Base-by-base conservation (phyloP, 140 eudicot species). In the Anethum foeniculum region DNA sequence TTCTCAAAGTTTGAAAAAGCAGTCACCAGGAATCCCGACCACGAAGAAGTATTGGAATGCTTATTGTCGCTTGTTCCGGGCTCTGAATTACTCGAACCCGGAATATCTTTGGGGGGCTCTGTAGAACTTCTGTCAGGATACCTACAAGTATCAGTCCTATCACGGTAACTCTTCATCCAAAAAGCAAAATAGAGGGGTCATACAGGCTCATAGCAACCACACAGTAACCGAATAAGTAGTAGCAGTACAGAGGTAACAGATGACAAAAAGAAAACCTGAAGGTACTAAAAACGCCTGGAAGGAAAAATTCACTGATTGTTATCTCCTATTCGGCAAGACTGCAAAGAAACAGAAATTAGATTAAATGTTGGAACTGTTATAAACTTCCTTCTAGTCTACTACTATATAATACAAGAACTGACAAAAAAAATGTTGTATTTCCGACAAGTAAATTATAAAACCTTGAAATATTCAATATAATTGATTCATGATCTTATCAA, bases 21-120 rank as follows among this genome's bases (percentile, higher is more conserved):
- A 67, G 94, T 86, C 34, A 86, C 90, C 81, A 93, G 83, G 77
- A 89, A 79, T 80, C 90, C 92, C 25, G 93, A 88, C 94, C 93
- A 89, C 83, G 83, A 80, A 27, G 91, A 84, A 67, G 90, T 79
- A 51, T 79, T 88, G 38, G 85, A 85, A 79, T 56, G 49, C 71
- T 78, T 89, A 77, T 41, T 81, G 64, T 51, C 83, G 79, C 89
- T 87, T 78, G 86, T 78, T 78, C 88, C 92, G 76, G 92, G 82
- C 85, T 89, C 92, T 60, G 85, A 27, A 78, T 87, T 83, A 85
- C 60, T 84, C 79, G 93, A 85, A 87, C 86, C 89, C 80, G 80
- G 79, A 89, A 80, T 58, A 78, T 81, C 83, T 58, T 84, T 83
- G 14, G 86, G 62, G 38, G 87, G 87, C 83, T 85, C 81, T 76